phyloP scores from a whole-genome alignment of 176 grass and related monocot genomes.

The Elymus sibiricus region DNA sequence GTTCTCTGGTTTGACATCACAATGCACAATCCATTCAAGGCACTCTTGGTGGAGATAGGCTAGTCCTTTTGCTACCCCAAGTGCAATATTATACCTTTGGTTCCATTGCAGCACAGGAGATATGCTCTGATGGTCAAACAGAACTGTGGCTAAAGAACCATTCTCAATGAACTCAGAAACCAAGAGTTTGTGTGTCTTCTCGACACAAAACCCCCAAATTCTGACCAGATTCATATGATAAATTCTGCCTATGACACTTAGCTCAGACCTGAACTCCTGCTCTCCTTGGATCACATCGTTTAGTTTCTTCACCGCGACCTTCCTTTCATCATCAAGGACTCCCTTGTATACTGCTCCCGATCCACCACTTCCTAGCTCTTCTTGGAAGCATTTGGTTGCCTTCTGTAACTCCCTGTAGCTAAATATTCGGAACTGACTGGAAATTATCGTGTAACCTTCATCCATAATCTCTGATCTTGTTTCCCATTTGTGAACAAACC shows the following conservation, averaged over 20 bases:
- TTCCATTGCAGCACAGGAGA: constrained; percentile 27
- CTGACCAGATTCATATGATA: constrained; percentile 52
- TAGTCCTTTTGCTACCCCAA: constrained; percentile 49
- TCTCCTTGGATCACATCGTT: constrained; percentile 36
- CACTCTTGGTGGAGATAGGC: constrained; percentile 67
- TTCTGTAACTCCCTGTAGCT: constrained; percentile 58
- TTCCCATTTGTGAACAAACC: constrained; percentile 30
- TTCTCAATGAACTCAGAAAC: constrained; percentile 51
- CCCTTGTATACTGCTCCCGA: constrained; percentile 58
- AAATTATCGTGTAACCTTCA: constrained; percentile 27
- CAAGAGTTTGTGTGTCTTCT: constrained; percentile 34
- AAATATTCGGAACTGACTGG: constrained; percentile 45
- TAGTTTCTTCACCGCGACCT: constrained; percentile 57
- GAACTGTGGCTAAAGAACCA: constrained; percentile 36
- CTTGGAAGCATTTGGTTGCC: constrained; percentile 39
- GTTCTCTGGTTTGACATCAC: constrained; percentile 66
- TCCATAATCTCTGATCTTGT: constrained; percentile 15
- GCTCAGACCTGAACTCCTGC: constrained; percentile 51
- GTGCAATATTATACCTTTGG: constrained; percentile 48
- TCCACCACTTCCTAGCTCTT: constrained; percentile 46
- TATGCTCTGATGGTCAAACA: constrained; percentile 2
- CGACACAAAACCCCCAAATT: constrained; percentile 43
- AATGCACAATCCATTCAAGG: constrained; percentile 71
- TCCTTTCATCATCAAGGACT: constrained; percentile 32
- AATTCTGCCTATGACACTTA: constrained; percentile 51